phyloP scores from a whole-genome alignment of 2,329 filamentous ascomycete genomes.

The Aspergillus ruber region DNA sequence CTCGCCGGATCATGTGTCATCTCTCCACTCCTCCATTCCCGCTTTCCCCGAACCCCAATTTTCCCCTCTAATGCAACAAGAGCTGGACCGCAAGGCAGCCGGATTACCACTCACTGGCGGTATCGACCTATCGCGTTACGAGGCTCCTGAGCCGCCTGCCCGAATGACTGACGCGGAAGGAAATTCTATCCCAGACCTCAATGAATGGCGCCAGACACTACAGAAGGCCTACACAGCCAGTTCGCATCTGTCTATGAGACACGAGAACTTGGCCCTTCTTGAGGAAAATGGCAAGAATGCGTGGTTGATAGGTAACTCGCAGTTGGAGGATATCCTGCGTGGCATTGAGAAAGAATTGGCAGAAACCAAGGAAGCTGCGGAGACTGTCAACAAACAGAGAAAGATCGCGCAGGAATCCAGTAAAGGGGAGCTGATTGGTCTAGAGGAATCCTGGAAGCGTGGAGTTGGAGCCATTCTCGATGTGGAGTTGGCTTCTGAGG shows the following conservation, averaged over 20 bases:
- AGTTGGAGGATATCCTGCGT: slow-evolving; percentile 66
- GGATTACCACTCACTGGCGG: slow-evolving; percentile 53
- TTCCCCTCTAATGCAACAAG: slow-evolving; percentile 59
- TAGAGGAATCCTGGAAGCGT: slow-evolving; percentile 73
- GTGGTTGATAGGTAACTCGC: slow-evolving; percentile 81
- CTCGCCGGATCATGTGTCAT: slow-evolving; percentile 40
- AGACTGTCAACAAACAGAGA: slow-evolving; percentile 65
- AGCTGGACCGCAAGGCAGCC: slow-evolving; percentile 62
- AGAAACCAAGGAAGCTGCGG: slow-evolving; percentile 60
- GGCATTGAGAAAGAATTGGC: slow-evolving; percentile 69
- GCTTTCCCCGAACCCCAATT: slow-evolving; percentile 50
- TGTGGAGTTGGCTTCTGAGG: slow-evolving; percentile 77
- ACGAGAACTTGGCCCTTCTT: slow-evolving; percentile 64
- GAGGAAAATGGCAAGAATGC: slow-evolving; percentile 80
- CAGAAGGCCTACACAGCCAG: slow-evolving; percentile 53
- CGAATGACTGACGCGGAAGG: slow-evolving; percentile 24
- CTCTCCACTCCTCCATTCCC: slow-evolving; percentile 56
- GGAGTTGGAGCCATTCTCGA: slow-evolving; percentile 76
- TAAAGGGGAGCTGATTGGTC: slow-evolving; percentile 62
- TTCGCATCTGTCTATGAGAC: slow-evolving; percentile 51
- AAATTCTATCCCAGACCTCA: slow-evolving; percentile 24
- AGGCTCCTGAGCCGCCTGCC: slow-evolving; percentile 59
- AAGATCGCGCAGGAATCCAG: slow-evolving; percentile 64
- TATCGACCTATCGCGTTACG: slow-evolving; percentile 77
- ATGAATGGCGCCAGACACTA: slow-evolving; percentile 47